Evolutionary conservation across 148 eudicot genomes (phyloP).

Genomic region (Camellia granthamiana): DNA sequence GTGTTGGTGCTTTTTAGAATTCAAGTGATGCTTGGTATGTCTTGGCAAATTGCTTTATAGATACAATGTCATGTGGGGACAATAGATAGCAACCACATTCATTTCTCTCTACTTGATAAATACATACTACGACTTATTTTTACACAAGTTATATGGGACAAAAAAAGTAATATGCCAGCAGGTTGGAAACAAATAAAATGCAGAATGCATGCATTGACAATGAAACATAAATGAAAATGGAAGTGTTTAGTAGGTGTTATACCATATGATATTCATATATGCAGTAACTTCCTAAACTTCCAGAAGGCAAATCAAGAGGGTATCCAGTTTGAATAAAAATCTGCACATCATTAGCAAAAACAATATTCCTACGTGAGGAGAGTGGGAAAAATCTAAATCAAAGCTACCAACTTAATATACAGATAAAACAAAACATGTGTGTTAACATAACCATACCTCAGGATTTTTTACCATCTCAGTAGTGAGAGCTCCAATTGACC

Average conservation of each 20-base stretch:
- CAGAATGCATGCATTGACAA: background rate
- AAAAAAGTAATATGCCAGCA: background rate
- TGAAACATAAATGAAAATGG: background rate
- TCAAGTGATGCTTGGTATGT: background rate
- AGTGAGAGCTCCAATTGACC: slow-evolving; percentile 93
- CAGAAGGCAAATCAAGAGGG: slow-evolving; percentile 96
- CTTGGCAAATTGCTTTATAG: background rate
- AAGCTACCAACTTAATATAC: background rate
- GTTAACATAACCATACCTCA: slow-evolving; percentile 43
- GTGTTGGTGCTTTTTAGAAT: background rate
- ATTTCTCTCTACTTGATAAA: background rate
- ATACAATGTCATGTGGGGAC: background rate
- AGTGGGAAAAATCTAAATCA: background rate
- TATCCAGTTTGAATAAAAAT: slow-evolving; percentile 98
- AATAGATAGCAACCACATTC: background rate
- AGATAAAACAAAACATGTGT: slow-evolving; percentile 1
- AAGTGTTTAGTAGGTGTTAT: background rate
- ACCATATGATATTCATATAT: slow-evolving; percentile 99
- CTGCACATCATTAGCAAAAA: slow-evolving; percentile 40
- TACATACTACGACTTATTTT: background rate
- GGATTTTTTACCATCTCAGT: slow-evolving; percentile 95
- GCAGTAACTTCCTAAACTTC: slow-evolving; percentile 98
- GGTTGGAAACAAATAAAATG: slow-evolving; percentile 3
- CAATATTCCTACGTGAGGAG: background rate
- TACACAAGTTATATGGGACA: background rate